phyloP scores from a whole-genome alignment of 306 rosid species.

The Leucaena leucocephala region DNA sequence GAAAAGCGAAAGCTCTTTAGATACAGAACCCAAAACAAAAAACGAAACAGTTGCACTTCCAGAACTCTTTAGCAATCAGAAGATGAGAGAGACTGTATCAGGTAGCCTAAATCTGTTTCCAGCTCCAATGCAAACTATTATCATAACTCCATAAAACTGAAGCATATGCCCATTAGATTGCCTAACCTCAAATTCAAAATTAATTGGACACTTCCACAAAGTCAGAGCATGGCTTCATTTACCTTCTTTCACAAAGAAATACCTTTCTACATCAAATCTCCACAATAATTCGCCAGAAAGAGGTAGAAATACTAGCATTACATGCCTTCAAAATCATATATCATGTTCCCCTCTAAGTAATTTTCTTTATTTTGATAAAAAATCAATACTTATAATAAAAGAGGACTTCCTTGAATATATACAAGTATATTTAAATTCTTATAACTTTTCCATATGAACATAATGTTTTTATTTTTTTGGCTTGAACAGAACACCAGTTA shows the following conservation, averaged over 20 bases:
- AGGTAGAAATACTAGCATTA: not conserved
- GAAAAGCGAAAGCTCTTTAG: not conserved
- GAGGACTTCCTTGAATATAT: not conserved
- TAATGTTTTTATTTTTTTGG: not conserved
- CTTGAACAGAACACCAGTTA: not conserved
- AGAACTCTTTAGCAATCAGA: not conserved
- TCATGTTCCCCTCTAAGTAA: not conserved
- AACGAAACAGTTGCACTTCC: not conserved
- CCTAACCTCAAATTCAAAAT: not conserved
- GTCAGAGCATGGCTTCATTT: not conserved
- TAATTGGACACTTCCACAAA: not conserved
- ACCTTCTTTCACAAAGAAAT: not conserved
- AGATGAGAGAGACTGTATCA: not conserved
- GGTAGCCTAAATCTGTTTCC: not conserved
- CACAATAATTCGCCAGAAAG: not conserved
- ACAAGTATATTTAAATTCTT: not conserved
- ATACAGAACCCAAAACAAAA: not conserved
- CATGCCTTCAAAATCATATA: slow-evolving; percentile 16
- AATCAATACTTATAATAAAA: not conserved
- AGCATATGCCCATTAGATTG: not conserved
- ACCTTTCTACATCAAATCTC: not conserved
- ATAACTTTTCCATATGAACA: not conserved
- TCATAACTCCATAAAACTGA: slow-evolving; percentile 6
- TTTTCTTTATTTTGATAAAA: not conserved
- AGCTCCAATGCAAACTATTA: not conserved